Evolutionary conservation across 805 yeast species (phyloP).

Genomic region (Monosporozyma aerobia): DNA sequence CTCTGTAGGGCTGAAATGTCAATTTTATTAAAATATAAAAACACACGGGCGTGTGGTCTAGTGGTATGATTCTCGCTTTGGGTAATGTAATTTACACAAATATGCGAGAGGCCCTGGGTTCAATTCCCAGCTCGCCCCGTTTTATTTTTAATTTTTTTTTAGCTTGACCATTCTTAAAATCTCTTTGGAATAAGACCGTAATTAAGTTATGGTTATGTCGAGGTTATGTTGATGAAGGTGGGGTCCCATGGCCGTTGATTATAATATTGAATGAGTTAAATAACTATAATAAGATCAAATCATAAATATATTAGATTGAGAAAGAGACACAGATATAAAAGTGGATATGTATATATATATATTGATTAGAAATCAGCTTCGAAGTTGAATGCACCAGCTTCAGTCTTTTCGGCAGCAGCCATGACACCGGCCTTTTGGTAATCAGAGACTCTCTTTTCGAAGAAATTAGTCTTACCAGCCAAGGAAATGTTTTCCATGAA

Average conservation of each 20-base stretch:
- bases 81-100: slow-evolving; percentile 21
- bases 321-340: neutral
- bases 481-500: slow-evolving; percentile 98
- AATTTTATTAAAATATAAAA: neutral
- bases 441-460: slow-evolving; percentile 97
- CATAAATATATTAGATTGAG: neutral
- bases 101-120: slow-evolving; percentile 57
- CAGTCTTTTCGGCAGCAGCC: slow-evolving; percentile 56
- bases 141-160: slow-evolving; percentile 6
- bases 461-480: slow-evolving; percentile 98
- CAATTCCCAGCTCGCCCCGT: slow-evolving; percentile 45
- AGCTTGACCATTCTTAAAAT: too few relatives aligned
- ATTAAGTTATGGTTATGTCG: too few relatives aligned
- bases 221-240: too few relatives aligned
- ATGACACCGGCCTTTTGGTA: slow-evolving; percentile 99
- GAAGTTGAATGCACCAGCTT: slow-evolving; percentile 59
- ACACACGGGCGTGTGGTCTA: slow-evolving; percentile 37
- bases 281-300: neutral
- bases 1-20: too few relatives aligned
- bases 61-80: slow-evolving; percentile 51
- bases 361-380: slow-evolving; percentile 83
- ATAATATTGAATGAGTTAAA: neutral
- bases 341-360: neutral
- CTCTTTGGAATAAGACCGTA: too few relatives aligned
- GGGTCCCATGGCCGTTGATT: too few relatives aligned